Base-by-base conservation (phyloP, 2,329 filamentous ascomycete genomes). In the Colletotrichum sp. region DNA sequence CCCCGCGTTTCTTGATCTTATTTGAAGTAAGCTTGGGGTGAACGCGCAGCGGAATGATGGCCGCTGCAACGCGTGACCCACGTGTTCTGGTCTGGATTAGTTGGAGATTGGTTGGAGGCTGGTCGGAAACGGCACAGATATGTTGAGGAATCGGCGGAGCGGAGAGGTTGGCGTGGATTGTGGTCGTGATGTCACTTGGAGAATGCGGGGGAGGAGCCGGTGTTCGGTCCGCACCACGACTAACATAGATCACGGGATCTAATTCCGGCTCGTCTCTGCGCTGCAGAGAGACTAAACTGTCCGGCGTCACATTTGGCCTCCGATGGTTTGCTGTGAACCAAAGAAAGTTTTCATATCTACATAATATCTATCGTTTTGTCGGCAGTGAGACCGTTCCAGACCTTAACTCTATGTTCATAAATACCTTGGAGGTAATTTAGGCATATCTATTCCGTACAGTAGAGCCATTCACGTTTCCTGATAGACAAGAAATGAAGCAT, bases 181-280 rank as follows among this genome's bases (percentile, higher is more conserved):
- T 66, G 52, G 39, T 32, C 22, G 63, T 72, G 63, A 72, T 72
- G 69, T 68, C 69, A 72, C 72, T 67, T 75, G 34, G 61, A 52
- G 49, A 49, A 71, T 75, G 72, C 67, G 72, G 72, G 72, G 72
- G 49, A 62, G 19, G 66, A 13, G 29, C 62, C 61, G 67, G 68
- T 71, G 49, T 59, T 71, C 61, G 66, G 67, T 62, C 61, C 67
- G 67, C 59, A 69, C 39, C 27, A 34, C 19, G 13, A 13, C 30
- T 22, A 11, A 30, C 27, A 25, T 19, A 19, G 22, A 16, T 25
- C 62, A 27, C 32, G 62, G 62, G 16, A 29, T 27, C 25, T 25
- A 65, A 34, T 65, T 27, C 62, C 62, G 62, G 13, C 22, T 59
- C 25, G 19, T 13, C n/a, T 32, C 49, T 57, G 62, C 32, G 15